A percentile compares a stretch with the other conserved stretches of the same genome.
These are phyloP conservation scores for Smittium mucronatum DNA, from an alignment of 371 early-diverging fungal species.

Conservation along the genomic window DNA sequence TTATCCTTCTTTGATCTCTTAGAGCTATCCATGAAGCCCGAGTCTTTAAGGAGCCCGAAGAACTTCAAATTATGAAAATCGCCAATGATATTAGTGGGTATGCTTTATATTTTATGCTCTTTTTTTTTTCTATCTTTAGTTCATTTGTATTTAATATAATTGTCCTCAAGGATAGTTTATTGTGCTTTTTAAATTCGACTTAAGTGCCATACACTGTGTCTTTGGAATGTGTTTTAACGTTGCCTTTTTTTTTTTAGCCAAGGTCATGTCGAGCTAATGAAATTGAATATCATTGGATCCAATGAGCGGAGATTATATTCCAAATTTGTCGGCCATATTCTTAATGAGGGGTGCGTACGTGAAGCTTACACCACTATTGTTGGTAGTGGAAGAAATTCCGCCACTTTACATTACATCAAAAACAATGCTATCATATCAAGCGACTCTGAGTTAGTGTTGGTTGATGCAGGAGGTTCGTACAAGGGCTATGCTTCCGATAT, in stretches of 20 bases:
- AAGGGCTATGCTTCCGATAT: constrained; percentile 78
- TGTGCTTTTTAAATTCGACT: no score
- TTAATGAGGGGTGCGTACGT: constrained; percentile 50
- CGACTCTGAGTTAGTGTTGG: constrained; percentile 51
- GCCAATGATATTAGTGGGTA: constrained; percentile 61
- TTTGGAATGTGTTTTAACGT: no score
- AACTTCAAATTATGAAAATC: constrained; percentile 57
- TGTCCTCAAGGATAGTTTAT: no score
- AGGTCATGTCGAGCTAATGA: constrained; percentile 69
- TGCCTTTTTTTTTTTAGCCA: no score
- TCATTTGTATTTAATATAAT: no score
- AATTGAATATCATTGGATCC: constrained; percentile 40
- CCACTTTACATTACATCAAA: constrained; percentile 70
- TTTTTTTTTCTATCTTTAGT: no score
- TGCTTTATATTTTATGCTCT: no score
- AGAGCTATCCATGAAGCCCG: constrained; percentile 59
- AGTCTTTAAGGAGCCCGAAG: constrained; percentile 59
- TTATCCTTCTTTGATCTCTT: background rate
- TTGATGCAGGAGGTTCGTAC: constrained; percentile 79
- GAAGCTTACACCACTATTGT: constrained; percentile 82
- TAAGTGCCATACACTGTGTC: no score
- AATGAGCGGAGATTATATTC: constrained; percentile 63
- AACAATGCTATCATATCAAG: constrained; percentile 36
- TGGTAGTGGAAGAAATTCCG: constrained; percentile 62
- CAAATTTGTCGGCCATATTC: constrained; percentile 58